A percentile compares a stretch with the other conserved stretches of the same genome.
These are phyloP conservation scores for Pyrus bretschneideri DNA, from an alignment of 306 rosid species.

Conservation along the genomic window DNA sequence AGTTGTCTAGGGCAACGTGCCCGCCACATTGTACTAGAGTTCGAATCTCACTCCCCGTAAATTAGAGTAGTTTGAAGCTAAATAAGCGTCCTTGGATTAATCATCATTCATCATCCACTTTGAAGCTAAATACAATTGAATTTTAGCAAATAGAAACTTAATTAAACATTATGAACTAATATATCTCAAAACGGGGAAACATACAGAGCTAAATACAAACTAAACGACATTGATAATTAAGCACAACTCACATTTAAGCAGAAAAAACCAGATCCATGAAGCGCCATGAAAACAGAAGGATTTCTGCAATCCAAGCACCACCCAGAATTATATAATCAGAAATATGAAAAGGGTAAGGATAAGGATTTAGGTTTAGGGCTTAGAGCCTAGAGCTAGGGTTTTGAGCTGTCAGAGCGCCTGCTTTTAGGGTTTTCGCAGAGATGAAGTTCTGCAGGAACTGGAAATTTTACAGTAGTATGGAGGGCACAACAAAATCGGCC, in stretches of 20 bases:
- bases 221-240: neutral
- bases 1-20: no score
- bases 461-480: neutral
- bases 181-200: neutral
- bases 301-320: neutral
- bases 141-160: neutral
- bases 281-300: slow-evolving; percentile 23
- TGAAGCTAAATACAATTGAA: neutral
- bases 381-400: neutral
- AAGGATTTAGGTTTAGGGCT: slow-evolving; percentile 7
- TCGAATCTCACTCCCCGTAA: neutral
- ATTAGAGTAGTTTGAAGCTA: neutral
- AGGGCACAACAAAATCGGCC: neutral
- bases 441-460: neutral
- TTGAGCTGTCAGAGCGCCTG: neutral
- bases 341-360: neutral
- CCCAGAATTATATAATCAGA: neutral
- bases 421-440: neutral
- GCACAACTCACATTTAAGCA: slow-evolving; percentile 25
- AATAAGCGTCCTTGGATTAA: neutral
- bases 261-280: slow-evolving; percentile 23
- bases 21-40: neutral
- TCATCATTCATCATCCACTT: neutral
- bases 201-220: neutral
- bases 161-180: neutral